These are phyloP conservation scores for Aquilaria malaccensis DNA, from an alignment of 345 rosid species.

Conservation along the genomic window DNA sequence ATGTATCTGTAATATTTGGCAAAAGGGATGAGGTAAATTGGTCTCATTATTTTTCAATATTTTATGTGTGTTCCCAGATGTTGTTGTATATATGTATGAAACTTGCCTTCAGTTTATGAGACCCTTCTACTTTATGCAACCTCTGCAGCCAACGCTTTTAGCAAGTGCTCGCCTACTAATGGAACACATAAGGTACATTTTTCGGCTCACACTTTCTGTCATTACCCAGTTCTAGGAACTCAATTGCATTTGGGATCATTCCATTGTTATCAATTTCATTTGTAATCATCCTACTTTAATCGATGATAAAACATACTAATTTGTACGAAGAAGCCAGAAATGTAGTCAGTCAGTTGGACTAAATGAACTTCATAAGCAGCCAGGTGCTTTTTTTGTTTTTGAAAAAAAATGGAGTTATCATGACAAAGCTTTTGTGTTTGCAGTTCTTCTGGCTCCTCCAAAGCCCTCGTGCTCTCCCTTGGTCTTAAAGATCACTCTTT, in stretches of 20 bases:
- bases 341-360: no score
- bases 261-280: no score
- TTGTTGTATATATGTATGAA: neutral
- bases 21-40: conserved; percentile 77
- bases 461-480: conserved; percentile 71
- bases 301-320: no score
- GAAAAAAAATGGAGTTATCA: no score
- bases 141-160: conserved; percentile 64
- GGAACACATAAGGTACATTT: conserved; percentile 68
- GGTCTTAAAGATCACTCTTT: conserved; percentile 84
- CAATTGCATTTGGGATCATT: no score
- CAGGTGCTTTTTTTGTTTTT: no score
- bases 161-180: conserved; percentile 83
- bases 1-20: conserved; percentile 79
- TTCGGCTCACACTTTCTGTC: neutral
- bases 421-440: conserved; percentile 3
- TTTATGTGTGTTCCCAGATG: neutral
- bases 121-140: conserved; percentile 6
- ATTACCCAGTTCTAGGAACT: neutral
- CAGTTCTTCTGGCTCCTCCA: conserved; percentile 51
- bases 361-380: no score
- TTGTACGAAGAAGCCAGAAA: no score
- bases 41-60: neutral
- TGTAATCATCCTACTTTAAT: no score
- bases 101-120: conserved; percentile 7